Evolutionary conservation across 2,329 filamentous ascomycete genomes (phyloP).

Genomic region (Fusarium paranaense): DNA sequence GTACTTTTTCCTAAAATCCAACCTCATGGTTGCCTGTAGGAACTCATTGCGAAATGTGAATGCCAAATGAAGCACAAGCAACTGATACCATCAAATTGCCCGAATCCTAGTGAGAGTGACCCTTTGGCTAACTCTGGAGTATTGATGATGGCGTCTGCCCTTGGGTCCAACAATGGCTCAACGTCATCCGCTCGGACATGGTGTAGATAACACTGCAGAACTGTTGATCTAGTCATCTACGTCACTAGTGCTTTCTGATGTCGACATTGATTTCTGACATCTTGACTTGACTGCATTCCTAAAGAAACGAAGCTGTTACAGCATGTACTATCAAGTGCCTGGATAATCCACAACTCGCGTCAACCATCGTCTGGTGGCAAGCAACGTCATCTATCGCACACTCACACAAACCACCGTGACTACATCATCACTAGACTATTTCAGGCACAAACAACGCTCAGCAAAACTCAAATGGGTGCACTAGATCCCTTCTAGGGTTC

Average conservation of each 20-base stretch:
- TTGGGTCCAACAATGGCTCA: background rate
- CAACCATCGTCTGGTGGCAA: slow-evolving; percentile 16
- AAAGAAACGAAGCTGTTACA: no score
- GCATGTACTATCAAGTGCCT: background rate
- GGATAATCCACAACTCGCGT: background rate
- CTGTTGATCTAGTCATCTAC: background rate
- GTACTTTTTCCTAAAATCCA: slow-evolving; percentile 53
- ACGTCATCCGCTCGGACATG: background rate
- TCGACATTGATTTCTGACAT: background rate
- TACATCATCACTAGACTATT: slow-evolving; percentile 11
- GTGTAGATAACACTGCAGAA: background rate
- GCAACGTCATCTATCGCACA: slow-evolving; percentile 30
- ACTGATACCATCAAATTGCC: slow-evolving; percentile 4
- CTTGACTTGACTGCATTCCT: background rate
- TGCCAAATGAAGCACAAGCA: slow-evolving; percentile 43
- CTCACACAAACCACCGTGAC: slow-evolving; percentile 2
- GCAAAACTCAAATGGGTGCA: slow-evolving; percentile 11
- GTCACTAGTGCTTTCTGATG: background rate
- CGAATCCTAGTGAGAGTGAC: background rate
- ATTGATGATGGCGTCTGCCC: background rate
- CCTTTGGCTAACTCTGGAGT: background rate
- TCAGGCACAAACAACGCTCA: slow-evolving; percentile 11
- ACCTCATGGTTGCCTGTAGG: slow-evolving; percentile 47
- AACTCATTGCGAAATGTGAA: slow-evolving; percentile 48
- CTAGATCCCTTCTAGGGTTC: slow-evolving; percentile 2